phyloP scores from a whole-genome alignment of 2,329 filamentous ascomycete species.

The Phoma sp. region DNA sequence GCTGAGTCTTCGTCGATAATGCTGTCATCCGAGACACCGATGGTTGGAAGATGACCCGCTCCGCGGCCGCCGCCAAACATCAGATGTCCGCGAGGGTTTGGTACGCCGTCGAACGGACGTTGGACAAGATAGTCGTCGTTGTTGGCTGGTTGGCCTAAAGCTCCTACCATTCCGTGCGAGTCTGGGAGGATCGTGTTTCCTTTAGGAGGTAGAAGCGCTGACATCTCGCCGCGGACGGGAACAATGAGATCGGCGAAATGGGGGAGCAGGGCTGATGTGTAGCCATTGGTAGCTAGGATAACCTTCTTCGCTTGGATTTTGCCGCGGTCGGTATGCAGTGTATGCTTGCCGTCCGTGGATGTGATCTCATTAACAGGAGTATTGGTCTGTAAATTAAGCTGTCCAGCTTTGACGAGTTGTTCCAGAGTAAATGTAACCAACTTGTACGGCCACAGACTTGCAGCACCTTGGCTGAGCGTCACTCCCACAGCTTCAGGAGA shows the following conservation, averaged over 20 bases:
- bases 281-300: constrained; percentile 83
- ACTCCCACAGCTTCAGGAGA: constrained; percentile 63
- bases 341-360: constrained; percentile 57
- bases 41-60: constrained; percentile 52
- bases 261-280: constrained; percentile 79
- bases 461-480: constrained; percentile 70
- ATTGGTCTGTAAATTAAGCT: constrained; percentile 77
- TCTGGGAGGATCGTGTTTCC: constrained; percentile 57
- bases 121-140: constrained; percentile 79
- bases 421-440: constrained; percentile 76
- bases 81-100: constrained; percentile 61
- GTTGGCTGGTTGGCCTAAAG: constrained; percentile 53
- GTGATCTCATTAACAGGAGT: constrained; percentile 65
- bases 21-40: constrained; percentile 68
- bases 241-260: constrained; percentile 74
- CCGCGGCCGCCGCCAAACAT: constrained; percentile 77
- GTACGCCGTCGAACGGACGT: constrained; percentile 59
- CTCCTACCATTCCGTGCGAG: constrained; percentile 71
- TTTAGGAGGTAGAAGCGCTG: constrained; percentile 67
- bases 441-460: constrained; percentile 84
- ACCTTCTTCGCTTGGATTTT: constrained; percentile 68
- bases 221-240: constrained; percentile 78
- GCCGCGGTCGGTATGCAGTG: constrained; percentile 74
- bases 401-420: constrained; percentile 57
- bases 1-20: constrained; percentile 64